phyloP scores from a whole-genome alignment of 495 filamentous ascomycete species.

The Amniculicola lignicola region DNA sequence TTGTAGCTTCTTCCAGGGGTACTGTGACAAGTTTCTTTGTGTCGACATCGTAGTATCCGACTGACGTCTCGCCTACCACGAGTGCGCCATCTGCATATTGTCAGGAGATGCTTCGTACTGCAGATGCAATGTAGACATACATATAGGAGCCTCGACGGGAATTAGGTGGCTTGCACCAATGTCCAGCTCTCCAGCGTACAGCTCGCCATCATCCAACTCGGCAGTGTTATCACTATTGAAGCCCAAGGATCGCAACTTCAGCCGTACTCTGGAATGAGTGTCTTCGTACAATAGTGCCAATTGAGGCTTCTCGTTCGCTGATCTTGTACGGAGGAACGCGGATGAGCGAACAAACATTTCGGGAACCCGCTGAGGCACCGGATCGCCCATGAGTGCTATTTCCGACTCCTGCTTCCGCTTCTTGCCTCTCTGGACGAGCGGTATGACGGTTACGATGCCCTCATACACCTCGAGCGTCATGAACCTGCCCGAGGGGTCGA shows the following conservation, averaged over 20 bases:
- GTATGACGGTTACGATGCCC: slow-evolving; percentile 74
- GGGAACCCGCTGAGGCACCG: slow-evolving; percentile 69
- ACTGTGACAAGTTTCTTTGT: slow-evolving; percentile 60
- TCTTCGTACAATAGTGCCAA: slow-evolving; percentile 83
- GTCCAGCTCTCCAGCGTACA: slow-evolving; percentile 61
- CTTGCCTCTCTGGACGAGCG: slow-evolving; percentile 60
- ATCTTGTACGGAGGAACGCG: slow-evolving; percentile 62
- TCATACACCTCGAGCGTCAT: slow-evolving; percentile 87
- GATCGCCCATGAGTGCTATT: slow-evolving; percentile 61
- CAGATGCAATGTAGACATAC: slow-evolving; percentile 40
- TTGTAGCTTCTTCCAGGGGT: slow-evolving; percentile 64
- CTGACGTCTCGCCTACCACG: slow-evolving; percentile 77
- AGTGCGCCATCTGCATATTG: slow-evolving; percentile 51
- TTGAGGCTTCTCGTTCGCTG: slow-evolving; percentile 58
- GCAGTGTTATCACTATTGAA: slow-evolving; percentile 47
- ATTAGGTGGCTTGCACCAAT: slow-evolving; percentile 76
- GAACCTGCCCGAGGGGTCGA: slow-evolving; percentile 78
- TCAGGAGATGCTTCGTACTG: background rate
- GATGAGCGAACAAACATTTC: slow-evolving; percentile 84
- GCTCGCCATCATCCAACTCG: slow-evolving; percentile 52
- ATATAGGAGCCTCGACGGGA: slow-evolving; percentile 65
- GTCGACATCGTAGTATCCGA: slow-evolving; percentile 76
- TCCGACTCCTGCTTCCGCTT: slow-evolving; percentile 52
- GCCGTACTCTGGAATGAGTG: slow-evolving; percentile 57
- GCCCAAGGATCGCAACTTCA: slow-evolving; percentile 58